These are phyloP conservation scores for Aspergillus pseudotamarii DNA, from an alignment of 2,329 filamentous ascomycete species.

Conservation along the genomic window DNA sequence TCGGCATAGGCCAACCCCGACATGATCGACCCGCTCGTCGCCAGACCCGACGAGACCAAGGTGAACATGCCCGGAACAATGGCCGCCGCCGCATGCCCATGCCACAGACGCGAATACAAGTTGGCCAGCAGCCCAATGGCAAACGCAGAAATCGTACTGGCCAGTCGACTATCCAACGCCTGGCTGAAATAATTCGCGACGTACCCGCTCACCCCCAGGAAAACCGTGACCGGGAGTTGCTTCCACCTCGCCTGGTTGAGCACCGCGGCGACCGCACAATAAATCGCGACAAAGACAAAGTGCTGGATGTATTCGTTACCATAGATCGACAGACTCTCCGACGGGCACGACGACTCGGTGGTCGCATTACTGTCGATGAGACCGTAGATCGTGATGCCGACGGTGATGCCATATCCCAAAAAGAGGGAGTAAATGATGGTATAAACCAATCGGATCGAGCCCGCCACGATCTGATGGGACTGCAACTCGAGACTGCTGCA, in stretches of 20 bases:
- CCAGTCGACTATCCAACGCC: slow-evolving; percentile 71
- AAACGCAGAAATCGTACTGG: slow-evolving; percentile 75
- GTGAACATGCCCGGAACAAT: slow-evolving; percentile 85
- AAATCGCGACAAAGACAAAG: slow-evolving; percentile 73
- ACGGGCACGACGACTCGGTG: slow-evolving; percentile 46
- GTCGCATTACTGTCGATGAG: slow-evolving; percentile 58
- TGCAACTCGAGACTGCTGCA: slow-evolving; percentile 66
- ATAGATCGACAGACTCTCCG: slow-evolving; percentile 44
- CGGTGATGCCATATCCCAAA: slow-evolving; percentile 70
- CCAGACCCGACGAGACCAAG: slow-evolving; percentile 61
- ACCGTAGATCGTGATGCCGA: slow-evolving; percentile 64
- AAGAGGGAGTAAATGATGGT: slow-evolving; percentile 72
- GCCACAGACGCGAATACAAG: slow-evolving; percentile 69
- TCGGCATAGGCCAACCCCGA: slow-evolving; percentile 58
- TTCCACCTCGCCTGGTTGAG: slow-evolving; percentile 80
- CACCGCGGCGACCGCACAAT: slow-evolving; percentile 72
- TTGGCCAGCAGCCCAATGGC: slow-evolving; percentile 77
- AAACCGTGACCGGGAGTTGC: slow-evolving; percentile 72
- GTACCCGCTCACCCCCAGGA: slow-evolving; percentile 73
- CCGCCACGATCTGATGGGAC: slow-evolving; percentile 67
- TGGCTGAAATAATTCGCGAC: slow-evolving; percentile 43
- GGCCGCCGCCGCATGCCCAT: slow-evolving; percentile 78
- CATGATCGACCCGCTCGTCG: slow-evolving; percentile 58
- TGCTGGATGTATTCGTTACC: slow-evolving; percentile 51
- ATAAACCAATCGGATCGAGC: slow-evolving; percentile 49